Percentiles rank a stretch among this genome's conserved stretches.
Evolutionary conservation across 331 rosid genomes (phyloP).

Genomic region (Pyracantha coccinea): DNA sequence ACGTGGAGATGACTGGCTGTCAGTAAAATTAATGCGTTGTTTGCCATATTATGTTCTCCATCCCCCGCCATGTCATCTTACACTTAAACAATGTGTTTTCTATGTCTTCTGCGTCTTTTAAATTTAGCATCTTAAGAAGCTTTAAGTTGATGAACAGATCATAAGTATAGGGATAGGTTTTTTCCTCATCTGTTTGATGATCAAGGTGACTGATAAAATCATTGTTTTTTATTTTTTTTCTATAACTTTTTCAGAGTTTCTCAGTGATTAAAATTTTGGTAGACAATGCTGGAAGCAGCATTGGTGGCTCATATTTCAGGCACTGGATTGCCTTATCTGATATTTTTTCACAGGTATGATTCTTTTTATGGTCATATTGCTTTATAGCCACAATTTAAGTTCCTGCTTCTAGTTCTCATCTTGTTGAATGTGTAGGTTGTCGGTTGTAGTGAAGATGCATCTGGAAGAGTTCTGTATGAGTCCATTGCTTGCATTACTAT

Average conservation of each 20-base stretch:
- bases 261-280: constrained; percentile 63
- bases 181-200: background rate
- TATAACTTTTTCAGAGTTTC: constrained; percentile 65
- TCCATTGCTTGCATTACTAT: constrained; percentile 66
- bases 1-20: background rate
- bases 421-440: constrained; percentile 54
- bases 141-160: background rate
- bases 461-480: constrained; percentile 73
- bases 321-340: constrained; percentile 76
- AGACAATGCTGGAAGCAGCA: constrained; percentile 42
- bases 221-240: constrained; percentile 13
- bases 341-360: constrained; percentile 69
- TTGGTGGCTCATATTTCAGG: constrained; percentile 45
- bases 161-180: background rate
- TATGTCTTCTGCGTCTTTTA: background rate
- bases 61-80: background rate
- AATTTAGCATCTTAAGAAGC: background rate
- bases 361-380: constrained; percentile 8
- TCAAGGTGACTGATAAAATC: background rate
- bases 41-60: background rate
- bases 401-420: constrained; percentile 17
- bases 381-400: constrained; percentile 3
- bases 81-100: background rate
- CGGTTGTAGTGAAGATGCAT: constrained; percentile 45
- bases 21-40: background rate